A percentile compares a stretch with the other conserved stretches of the same genome.
phyloP scores from a whole-genome alignment of 768 basidiomycete genomes.

The Amanita rubescens region DNA sequence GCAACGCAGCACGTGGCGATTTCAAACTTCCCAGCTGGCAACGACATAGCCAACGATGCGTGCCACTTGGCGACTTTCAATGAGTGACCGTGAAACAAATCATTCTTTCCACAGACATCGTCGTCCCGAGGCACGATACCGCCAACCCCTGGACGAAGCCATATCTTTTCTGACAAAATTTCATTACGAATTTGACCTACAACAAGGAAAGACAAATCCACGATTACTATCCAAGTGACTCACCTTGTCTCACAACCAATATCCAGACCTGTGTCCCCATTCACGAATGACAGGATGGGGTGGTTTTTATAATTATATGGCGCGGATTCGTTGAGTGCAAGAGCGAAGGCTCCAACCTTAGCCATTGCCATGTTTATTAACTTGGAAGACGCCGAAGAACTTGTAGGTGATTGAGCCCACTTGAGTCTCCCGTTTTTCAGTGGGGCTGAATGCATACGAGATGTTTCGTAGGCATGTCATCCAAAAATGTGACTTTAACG shows the following conservation, averaged over 20 bases:
- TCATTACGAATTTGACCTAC: neutral
- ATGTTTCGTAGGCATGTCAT: neutral
- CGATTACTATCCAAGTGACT: neutral
- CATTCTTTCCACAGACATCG: no score
- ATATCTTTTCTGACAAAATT: no score
- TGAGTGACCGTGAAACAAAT: no score
- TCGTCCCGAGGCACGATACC: no score
- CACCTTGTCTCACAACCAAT: neutral
- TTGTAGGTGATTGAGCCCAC: neutral
- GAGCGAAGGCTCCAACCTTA: neutral
- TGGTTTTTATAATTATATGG: neutral
- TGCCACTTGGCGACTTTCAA: no score
- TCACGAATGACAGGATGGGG: neutral
- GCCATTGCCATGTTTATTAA: no score
- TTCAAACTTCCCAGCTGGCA: no score
- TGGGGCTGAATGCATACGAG: neutral
- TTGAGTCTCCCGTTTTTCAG: neutral
- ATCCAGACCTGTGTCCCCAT: neutral
- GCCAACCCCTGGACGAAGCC: no score
- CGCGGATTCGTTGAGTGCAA: no score
- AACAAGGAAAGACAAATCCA: neutral
- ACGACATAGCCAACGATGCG: no score
- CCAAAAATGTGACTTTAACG: neutral
- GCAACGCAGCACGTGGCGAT: no score
- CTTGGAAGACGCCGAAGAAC: neutral